Percentiles rank a stretch among this genome's conserved stretches.
Evolutionary conservation across 179 eudicot genomes (phyloP).

Genomic region (Drosera spatulata): DNA sequence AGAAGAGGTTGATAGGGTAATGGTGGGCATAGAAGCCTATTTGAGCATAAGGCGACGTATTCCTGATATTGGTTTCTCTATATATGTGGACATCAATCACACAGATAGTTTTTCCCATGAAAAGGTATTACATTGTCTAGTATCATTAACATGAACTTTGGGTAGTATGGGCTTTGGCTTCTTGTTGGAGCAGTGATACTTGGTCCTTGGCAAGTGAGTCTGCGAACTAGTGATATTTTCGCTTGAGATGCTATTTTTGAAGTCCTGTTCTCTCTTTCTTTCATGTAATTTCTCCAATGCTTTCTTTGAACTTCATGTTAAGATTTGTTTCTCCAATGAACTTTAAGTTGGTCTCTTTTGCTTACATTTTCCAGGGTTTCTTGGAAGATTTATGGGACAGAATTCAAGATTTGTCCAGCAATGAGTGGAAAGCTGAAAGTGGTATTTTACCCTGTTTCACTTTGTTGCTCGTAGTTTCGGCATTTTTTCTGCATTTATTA

Average conservation of each 20-base stretch:
- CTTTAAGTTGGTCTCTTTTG: background rate
- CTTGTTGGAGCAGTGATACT: background rate
- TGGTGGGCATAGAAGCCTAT: conserved; percentile 86
- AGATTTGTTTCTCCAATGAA: background rate
- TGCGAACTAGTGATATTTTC: too few species aligned
- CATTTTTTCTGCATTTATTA: background rate
- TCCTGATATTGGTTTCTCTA: conserved; percentile 63
- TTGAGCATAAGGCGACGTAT: conserved; percentile 68
- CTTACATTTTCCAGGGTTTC: conserved; percentile 47
- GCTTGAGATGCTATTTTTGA: too few species aligned
- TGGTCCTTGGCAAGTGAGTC: too few species aligned
- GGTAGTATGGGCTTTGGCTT: background rate
- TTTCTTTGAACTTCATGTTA: background rate
- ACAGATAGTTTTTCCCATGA: conserved; percentile 32
- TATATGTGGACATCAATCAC: conserved; percentile 42
- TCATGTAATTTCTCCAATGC: background rate
- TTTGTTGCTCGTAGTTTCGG: background rate
- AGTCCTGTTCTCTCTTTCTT: background rate
- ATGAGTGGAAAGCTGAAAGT: conserved; percentile 91
- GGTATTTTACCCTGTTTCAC: conserved; percentile 25
- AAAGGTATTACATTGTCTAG: conserved; percentile 32
- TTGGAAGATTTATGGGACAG: conserved; percentile 88
- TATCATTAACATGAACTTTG: background rate
- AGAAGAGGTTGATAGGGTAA: conserved; percentile 85
- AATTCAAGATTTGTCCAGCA: conserved; percentile 66